Evolutionary conservation across 305 asterid species (phyloP), one percentile per base, ranked within the genome.

Genomic region (Fraxinus platypoda): DNA sequence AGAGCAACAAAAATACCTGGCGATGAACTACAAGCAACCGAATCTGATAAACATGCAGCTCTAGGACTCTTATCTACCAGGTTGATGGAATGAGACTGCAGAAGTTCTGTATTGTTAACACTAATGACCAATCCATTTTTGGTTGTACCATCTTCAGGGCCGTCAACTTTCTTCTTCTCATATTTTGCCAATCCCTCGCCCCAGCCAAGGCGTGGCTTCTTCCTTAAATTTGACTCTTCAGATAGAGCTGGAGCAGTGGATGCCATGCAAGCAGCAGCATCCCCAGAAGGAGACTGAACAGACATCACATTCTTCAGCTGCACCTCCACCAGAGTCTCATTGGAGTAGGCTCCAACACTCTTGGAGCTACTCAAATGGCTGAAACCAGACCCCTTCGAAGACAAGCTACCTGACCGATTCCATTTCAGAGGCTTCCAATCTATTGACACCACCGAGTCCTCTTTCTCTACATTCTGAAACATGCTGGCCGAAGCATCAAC

Each of bases 131-230:
- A 73, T 71, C 88, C 92, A 78, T 86, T 87, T 80, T 89, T 90
- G n/a, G 81, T 17, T 46, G 76, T 84, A 83, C 84, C 81, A 79
- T 93, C 97, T 85, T 92, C 98, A 82, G 92, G 90, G 62, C 88
- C 88, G 54, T 89, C 97, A 68, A 94, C 95, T 87, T 89, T 93
- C 90, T 96, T 94, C 89, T 93, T 97, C 90, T 97, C 99, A 85
- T 86, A 93, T 88, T 97, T 97, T 9, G 98, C 97, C 68, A 97
- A 92, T 76, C 99, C 99, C 87, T 93, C 98, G 70, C 99, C 99
- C 97, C 97, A 97, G 84, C 99, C 97, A 82, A 97, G 93, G 43
- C 99, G 99, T 1, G 94, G 97, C 88, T 97, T 97, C 93, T 97
- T 97, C 86, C 97, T 89, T 62, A 97, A 95, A 80, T 83, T 83